phyloP scores from a whole-genome alignment of 176 grass and related monocot species.

The Carex pumila region DNA sequence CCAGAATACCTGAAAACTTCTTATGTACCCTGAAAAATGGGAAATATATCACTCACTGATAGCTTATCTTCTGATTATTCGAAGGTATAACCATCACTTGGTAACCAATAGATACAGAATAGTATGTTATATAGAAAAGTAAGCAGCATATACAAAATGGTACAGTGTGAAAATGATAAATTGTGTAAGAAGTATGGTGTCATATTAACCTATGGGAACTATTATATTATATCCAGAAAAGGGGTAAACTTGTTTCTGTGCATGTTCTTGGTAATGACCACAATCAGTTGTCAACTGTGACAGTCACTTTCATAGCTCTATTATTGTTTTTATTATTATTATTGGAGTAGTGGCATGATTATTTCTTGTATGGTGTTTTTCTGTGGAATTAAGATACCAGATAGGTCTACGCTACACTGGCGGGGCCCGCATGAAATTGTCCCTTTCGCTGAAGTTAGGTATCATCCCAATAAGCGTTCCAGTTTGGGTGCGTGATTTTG shows the following conservation, averaged over 20 bases:
- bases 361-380: not conserved
- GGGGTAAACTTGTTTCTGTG: not conserved
- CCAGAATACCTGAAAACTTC: not conserved
- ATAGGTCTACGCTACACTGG: constrained; percentile 91
- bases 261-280: not conserved
- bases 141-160: not conserved
- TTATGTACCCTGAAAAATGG: not conserved
- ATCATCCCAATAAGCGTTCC: constrained; percentile 63
- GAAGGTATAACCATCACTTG: not conserved
- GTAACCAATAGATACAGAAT: not conserved
- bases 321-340: not conserved
- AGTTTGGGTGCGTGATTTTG: constrained; percentile 88
- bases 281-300: not conserved
- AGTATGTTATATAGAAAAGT: not conserved
- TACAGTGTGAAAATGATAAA: not conserved
- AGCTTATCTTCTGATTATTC: not conserved
- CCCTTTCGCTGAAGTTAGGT: constrained; percentile 74
- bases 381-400: constrained; percentile 59
- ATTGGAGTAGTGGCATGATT: not conserved
- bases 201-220: not conserved
- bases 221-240: not conserved
- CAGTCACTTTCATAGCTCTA: not conserved
- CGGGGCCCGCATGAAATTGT: constrained; percentile 78
- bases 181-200: not conserved
- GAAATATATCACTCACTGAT: not conserved